Evolutionary conservation across 768 basidiomycete genomes (phyloP).

Genomic region (Naematelia aurantialba): DNA sequence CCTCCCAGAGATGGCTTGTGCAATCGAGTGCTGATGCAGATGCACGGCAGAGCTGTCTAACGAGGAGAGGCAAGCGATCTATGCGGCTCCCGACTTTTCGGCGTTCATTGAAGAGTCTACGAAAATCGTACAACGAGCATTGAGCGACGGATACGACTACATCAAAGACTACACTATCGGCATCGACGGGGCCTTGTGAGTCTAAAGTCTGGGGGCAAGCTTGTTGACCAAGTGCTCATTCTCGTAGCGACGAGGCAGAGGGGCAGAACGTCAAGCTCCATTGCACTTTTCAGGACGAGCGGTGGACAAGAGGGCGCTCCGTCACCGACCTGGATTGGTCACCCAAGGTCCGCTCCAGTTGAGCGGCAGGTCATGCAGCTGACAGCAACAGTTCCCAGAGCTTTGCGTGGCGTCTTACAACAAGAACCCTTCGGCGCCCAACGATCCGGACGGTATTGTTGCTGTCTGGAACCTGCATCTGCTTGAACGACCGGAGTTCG

Average conservation of each 20-base stretch:
- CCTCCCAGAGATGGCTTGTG: constrained; percentile 55
- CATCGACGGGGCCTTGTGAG: constrained; percentile 76
- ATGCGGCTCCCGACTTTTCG: constrained; percentile 82
- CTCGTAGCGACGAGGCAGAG: constrained; percentile 75
- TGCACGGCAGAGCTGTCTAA: constrained; percentile 68
- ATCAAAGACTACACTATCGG: constrained; percentile 93
- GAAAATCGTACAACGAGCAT: constrained; percentile 88
- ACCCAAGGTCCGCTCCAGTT: constrained; percentile 70
- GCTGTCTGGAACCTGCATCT: constrained; percentile 97
- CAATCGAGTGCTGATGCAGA: constrained; percentile 47
- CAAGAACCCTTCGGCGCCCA: constrained; percentile 86
- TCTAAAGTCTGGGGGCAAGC: constrained; percentile 16
- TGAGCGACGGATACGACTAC: constrained; percentile 95
- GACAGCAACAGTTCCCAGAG: constrained; percentile 73
- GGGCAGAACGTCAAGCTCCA: constrained; percentile 84
- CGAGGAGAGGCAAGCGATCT: constrained; percentile 75
- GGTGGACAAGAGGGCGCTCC: constrained; percentile 85
- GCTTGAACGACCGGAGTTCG: constrained; percentile 90
- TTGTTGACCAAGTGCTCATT: background rate
- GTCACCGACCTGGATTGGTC: constrained; percentile 98
- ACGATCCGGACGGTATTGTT: constrained; percentile 95
- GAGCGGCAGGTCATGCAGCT: background rate
- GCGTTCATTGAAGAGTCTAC: constrained; percentile 93
- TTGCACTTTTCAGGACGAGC: constrained; percentile 90
- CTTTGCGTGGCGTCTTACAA: constrained; percentile 94